Base-by-base conservation (phyloP, 1,284 basidiomycete species). In the Porphyrellus sp. region DNA sequence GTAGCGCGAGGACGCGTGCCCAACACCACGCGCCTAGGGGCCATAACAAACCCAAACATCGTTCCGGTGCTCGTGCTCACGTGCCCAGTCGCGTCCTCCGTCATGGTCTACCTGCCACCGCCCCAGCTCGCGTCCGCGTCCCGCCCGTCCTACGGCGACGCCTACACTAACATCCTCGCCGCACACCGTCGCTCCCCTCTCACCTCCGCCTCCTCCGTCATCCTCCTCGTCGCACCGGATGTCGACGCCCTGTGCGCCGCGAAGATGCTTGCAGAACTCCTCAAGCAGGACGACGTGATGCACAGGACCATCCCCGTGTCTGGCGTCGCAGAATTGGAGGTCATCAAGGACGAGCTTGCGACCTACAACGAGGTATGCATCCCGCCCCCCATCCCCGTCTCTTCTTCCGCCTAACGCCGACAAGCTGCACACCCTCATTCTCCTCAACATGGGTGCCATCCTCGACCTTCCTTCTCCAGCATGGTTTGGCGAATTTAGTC, bases 281-380 rank as follows among this genome's bases (percentile, higher is more conserved):
- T 99, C 71, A 89, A 86, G 59, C 91, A 96, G 60, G 97, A 99
- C 75, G 93, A 97, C 62, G 84, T 99, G 21, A 87, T 90, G 65
- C 89, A 97, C 71, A 83, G 91, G 39, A 83, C 94, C 56, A 86
- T 94, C 21, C 96, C 96, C n/a, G 86, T 98, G 1, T 88, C 92
- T 25, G 93, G 94, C 1, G 89, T 92, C 59, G 77, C 81, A 20
- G 87, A 89, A 57, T 73, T 97, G 8, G 82, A 88, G 56, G 69
- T 69, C 8, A 77, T 87, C 62, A 77, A 80, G 49, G 79, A 86
- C 46, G 86, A 91, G 57, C 79, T 94, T 23, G 73, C 81, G 8
- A 74, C 77, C 4, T 84, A 86, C 60, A 69, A 76, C 42, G 89
- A 93, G 74, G 91, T 93, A 61, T 59, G 78, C 68, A n/a, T 5